Evolutionary conservation across 768 basidiomycete species (phyloP).

Genomic region (Clitopilus hobsonii): DNA sequence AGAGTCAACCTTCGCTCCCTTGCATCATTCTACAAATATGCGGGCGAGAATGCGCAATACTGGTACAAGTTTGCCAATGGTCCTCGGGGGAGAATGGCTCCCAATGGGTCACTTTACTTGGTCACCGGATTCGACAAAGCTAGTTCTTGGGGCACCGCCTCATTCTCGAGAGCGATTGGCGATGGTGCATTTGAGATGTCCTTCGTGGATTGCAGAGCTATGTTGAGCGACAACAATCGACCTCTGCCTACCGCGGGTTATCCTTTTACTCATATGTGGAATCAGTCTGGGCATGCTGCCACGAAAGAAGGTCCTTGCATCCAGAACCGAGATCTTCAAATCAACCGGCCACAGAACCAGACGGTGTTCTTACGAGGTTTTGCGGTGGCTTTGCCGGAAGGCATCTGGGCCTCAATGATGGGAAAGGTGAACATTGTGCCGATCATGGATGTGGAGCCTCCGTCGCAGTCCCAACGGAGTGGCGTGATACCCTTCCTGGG

Average conservation of each 20-base stretch:
- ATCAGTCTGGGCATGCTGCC: neutral
- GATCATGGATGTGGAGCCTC: too few relatives aligned
- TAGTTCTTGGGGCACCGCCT: neutral
- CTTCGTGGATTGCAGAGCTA: too few relatives aligned
- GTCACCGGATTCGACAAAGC: neutral
- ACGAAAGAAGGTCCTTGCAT: neutral
- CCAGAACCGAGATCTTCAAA: neutral
- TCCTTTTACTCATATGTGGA: neutral
- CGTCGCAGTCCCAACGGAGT: too few relatives aligned
- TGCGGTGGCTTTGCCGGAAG: too few relatives aligned
- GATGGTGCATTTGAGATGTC: neutral
- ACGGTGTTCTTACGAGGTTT: neutral
- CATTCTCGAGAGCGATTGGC: neutral
- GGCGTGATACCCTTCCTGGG: too few relatives aligned
- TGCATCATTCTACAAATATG: neutral
- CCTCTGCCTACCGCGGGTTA: neutral
- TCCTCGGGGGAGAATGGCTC: neutral
- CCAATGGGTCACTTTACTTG: neutral
- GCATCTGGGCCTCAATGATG: too few relatives aligned
- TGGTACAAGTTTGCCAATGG: neutral
- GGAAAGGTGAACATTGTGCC: too few relatives aligned
- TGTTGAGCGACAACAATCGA: too few relatives aligned
- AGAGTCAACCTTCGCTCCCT: neutral
- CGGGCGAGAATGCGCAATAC: neutral
- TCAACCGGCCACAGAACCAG: neutral